phyloP scores from a whole-genome alignment of 169 alveolate genomes.

The Eimeria brunetti region DNA sequence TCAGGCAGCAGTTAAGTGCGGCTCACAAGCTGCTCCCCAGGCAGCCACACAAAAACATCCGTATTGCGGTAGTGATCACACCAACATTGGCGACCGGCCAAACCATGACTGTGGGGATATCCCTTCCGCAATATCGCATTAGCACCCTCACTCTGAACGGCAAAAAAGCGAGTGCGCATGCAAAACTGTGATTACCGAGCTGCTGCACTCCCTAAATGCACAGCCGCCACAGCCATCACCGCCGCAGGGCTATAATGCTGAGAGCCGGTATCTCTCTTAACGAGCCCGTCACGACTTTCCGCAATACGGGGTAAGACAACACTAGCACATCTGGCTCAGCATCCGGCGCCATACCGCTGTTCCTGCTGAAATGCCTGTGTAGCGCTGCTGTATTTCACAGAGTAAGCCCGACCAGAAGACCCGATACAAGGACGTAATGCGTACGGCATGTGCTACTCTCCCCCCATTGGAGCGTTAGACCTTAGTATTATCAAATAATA shows the following conservation, averaged over 20 bases:
- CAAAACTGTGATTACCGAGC: not conserved
- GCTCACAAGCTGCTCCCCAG: not conserved
- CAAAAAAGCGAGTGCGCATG: not conserved
- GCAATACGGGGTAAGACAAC: not conserved
- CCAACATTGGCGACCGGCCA: not conserved
- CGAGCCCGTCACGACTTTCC: not conserved
- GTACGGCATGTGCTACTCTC: too few relatives aligned
- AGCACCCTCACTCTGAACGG: too few relatives aligned
- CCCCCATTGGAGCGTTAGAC: too few relatives aligned
- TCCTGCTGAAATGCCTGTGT: not conserved
- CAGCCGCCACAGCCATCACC: not conserved
- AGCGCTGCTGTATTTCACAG: not conserved
- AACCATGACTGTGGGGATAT: too few relatives aligned
- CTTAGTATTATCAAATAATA: too few relatives aligned
- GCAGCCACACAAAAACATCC: not conserved
- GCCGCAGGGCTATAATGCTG: not conserved
- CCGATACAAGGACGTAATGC: too few relatives aligned
- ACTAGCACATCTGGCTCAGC: not conserved
- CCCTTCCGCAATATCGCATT: too few relatives aligned
- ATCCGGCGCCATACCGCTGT: not conserved
- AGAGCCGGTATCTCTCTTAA: not conserved
- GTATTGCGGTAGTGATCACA: not conserved
- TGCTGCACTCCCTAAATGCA: not conserved
- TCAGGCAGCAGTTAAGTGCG: not conserved
- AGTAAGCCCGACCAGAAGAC: not conserved